Evolutionary conservation across 768 basidiomycete genomes (phyloP).

Genomic region (Amanita subjunquillea): DNA sequence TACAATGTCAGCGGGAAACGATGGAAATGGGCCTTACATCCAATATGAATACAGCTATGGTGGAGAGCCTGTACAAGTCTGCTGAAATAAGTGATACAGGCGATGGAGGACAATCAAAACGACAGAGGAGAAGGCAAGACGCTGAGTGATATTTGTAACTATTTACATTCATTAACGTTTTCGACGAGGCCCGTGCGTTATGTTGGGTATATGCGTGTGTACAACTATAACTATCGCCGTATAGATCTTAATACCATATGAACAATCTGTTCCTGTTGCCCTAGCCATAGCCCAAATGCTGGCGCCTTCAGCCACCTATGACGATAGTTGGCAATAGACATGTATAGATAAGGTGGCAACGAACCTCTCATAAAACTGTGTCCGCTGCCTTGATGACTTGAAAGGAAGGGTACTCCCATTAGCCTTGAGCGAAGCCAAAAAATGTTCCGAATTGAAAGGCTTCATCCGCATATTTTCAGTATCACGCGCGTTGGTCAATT

Average conservation of each 20-base stretch:
- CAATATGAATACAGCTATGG: constrained; percentile 10
- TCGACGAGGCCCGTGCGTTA: constrained; percentile 10
- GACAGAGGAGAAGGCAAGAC: constrained; percentile 3
- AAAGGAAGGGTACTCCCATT: constrained; percentile 70
- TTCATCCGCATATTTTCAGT: constrained; percentile 38
- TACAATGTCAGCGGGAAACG: constrained; percentile 13
- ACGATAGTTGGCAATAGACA: neutral
- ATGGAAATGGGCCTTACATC: constrained; percentile 16
- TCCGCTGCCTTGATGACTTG: constrained; percentile 50
- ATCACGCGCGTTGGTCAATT: constrained; percentile 28
- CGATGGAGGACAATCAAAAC: constrained; percentile 10
- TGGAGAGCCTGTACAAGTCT: constrained; percentile 13
- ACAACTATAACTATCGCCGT: neutral
- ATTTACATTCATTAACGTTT: neutral
- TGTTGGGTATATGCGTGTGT: neutral
- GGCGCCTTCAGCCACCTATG: constrained; percentile 59
- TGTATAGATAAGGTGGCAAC: neutral
- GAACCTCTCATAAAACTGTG: constrained; percentile 61
- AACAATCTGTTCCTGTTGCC: constrained; percentile 65
- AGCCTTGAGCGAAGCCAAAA: constrained; percentile 62
- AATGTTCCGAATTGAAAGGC: constrained; percentile 58
- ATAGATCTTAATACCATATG: constrained; percentile 34
- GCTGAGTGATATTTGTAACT: constrained; percentile 10
- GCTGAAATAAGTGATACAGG: constrained; percentile 12
- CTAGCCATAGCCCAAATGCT: constrained; percentile 73